phyloP scores from a whole-genome alignment of 1,284 basidiomycete genomes.

The Stygiomarasmius scandens region DNA sequence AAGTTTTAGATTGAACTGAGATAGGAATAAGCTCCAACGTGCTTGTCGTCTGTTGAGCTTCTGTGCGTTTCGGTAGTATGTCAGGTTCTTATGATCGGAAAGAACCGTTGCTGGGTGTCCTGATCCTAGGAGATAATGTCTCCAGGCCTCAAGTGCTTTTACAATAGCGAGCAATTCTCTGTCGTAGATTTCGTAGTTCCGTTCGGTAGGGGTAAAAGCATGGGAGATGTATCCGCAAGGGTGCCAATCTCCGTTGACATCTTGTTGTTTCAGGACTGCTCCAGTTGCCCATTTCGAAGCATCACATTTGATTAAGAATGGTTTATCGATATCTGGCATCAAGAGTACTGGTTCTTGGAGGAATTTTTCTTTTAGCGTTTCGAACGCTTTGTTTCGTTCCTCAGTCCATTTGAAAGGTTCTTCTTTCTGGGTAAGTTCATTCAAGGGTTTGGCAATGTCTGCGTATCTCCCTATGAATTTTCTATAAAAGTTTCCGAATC shows the following conservation, averaged over 20 bases:
- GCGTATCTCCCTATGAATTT: too few relatives aligned
- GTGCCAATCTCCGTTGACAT: conserved; percentile 18
- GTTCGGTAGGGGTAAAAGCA: too few relatives aligned
- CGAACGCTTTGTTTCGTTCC: not conserved
- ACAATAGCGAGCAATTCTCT: too few relatives aligned
- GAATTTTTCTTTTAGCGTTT: not conserved
- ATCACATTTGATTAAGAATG: conserved; percentile 3
- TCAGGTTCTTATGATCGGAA: conserved; percentile 36
- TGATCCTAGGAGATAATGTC: conserved; percentile 26
- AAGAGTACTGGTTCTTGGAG: not conserved
- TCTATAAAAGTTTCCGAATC: too few relatives aligned
- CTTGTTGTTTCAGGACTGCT: too few relatives aligned
- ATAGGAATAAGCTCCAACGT: conserved; percentile 35
- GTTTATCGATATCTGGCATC: not conserved
- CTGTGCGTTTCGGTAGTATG: conserved; percentile 26
- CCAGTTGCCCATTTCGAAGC: conserved; percentile 7
- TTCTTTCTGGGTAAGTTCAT: conserved; percentile 18
- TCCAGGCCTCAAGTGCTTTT: too few relatives aligned
- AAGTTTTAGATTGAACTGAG: conserved; percentile 31
- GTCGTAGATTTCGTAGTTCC: too few relatives aligned
- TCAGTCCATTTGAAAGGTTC: not conserved
- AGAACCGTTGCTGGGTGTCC: conserved; percentile 20
- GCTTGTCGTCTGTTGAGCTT: conserved; percentile 37
- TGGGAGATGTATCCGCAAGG: conserved; percentile 12
- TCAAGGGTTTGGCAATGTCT: too few relatives aligned